Base-by-base conservation (phyloP, 805 yeast genomes). In the Jamesozyma lodderae region DNA sequence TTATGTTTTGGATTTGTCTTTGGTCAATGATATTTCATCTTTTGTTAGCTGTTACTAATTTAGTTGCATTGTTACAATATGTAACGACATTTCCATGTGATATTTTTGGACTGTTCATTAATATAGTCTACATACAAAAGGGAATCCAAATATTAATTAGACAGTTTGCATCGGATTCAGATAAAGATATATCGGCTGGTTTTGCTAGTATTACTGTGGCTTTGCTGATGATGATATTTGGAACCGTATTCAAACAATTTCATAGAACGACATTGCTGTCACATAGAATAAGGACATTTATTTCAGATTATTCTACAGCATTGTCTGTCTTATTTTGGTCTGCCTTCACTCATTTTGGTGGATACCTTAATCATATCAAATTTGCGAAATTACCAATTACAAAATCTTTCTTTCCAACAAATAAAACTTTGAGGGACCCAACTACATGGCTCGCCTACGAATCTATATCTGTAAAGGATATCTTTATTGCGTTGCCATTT, bases 1-100 rank as follows among this genome's bases (percentile, higher is more conserved):
- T 90, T 58, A 88, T 92, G 95, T 80, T 90, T 55, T 92, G 97
- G 97, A 67, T 90, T 23, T 84, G 87, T 51, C 67, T 92, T 5
- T 90, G 98, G 98, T 72, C 85, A 4, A 80, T 81, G 84, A 69
- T 78, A 10, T 70, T 84, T 63, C 97, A 92, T 62, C 64, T 84
- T 19, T 41, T 77, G 1, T 66, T 90, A 27, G 88, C 96, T 0
- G 43, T 81, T 3, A 62, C 72, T 37, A 90, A 90, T 57, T 64
- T 74, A 44, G 82, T 84, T 22, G 68, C 75, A 38, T 75, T 73
- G 35, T 66, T 86, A 62, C 73, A 75, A 45, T 78, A 73, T 48
- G 83, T 88, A 20, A 81, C 95, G 2, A 66, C 76, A 37, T 90
- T 76, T 55, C 84, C 94, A 2, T 88, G 96, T 59, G 95, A 90